Evolutionary conservation across 257 asterid species (phyloP).

Genomic region (Cruciata laevipes): DNA sequence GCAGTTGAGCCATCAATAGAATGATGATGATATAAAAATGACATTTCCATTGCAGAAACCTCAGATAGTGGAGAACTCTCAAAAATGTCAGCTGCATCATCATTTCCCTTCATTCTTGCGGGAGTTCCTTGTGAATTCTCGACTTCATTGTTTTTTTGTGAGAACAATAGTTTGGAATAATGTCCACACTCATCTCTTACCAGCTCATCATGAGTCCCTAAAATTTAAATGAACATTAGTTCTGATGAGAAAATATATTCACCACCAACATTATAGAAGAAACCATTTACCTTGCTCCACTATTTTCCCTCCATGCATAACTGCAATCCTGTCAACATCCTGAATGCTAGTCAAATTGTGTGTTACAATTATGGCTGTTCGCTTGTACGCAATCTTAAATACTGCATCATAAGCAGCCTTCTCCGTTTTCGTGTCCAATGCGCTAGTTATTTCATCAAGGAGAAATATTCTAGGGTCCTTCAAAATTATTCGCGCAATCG

Average conservation of each 20-base stretch:
- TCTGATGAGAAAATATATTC: neutral
- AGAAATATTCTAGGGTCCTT: constrained; percentile 27
- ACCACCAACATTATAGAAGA: neutral
- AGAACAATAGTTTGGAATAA: constrained; percentile 18
- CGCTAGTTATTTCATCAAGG: constrained; percentile 31
- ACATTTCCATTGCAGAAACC: neutral
- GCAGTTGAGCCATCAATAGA: neutral
- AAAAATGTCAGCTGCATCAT: neutral
- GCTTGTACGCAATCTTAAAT: constrained; percentile 7
- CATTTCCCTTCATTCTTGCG: neutral
- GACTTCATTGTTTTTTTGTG: constrained; percentile 12
- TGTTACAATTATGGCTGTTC: constrained; percentile 23
- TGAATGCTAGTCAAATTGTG: constrained; percentile 21
- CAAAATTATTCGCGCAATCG: constrained; percentile 27
- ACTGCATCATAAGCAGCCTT: constrained; percentile 19
- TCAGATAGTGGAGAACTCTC: constrained; percentile 7
- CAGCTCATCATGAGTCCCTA: constrained; percentile 29
- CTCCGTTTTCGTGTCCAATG: constrained; percentile 29
- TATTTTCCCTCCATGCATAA: constrained; percentile 23
- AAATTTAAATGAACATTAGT: neutral
- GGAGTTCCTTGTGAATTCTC: neutral
- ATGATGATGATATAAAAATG: neutral
- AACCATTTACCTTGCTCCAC: constrained; percentile 27
- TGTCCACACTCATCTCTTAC: constrained; percentile 15
- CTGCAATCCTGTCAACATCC: constrained; percentile 25